A percentile compares a stretch with the other conserved stretches of the same genome.
Evolutionary conservation across 164 flowering plant species (phyloP).

Genomic region (Nymphaea colorata): DNA sequence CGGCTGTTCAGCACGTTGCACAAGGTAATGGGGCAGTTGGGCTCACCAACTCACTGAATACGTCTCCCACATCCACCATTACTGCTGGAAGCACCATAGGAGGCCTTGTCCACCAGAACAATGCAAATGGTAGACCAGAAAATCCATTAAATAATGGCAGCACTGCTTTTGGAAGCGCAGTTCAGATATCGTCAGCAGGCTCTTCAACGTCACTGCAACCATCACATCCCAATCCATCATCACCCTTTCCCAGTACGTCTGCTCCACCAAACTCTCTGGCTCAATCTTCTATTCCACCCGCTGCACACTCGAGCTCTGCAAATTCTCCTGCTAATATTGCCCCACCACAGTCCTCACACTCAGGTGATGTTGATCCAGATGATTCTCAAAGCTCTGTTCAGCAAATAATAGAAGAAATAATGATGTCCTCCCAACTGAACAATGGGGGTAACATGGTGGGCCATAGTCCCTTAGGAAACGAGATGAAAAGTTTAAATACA

Average conservation of each 20-base stretch:
- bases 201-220: slow-evolving; percentile 41
- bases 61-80: slow-evolving; percentile 33
- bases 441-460: slow-evolving; percentile 38
- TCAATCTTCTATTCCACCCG: neutral
- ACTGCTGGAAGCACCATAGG: slow-evolving; percentile 20
- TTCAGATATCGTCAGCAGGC: slow-evolving; percentile 30
- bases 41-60: slow-evolving; percentile 36
- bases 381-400: slow-evolving; percentile 90
- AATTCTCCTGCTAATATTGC: slow-evolving; percentile 62
- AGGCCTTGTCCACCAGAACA: slow-evolving; percentile 78
- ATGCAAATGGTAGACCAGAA: slow-evolving; percentile 41
- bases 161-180: slow-evolving; percentile 39
- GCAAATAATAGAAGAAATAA: slow-evolving; percentile 75
- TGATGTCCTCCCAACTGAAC: slow-evolving; percentile 60
- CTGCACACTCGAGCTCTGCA: slow-evolving; percentile 36
- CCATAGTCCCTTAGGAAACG: slow-evolving; percentile 44
- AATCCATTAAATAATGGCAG: slow-evolving; percentile 27
- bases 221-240: slow-evolving; percentile 41
- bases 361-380: slow-evolving; percentile 51
- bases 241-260: slow-evolving; percentile 68
- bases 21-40: slow-evolving; percentile 34
- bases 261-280: slow-evolving; percentile 44
- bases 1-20: slow-evolving; percentile 22
- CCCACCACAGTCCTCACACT: slow-evolving; percentile 39
- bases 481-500: slow-evolving; percentile 55